phyloP scores from a whole-genome alignment of 805 yeast genomes.

The Lachancea thermotolerans region DNA sequence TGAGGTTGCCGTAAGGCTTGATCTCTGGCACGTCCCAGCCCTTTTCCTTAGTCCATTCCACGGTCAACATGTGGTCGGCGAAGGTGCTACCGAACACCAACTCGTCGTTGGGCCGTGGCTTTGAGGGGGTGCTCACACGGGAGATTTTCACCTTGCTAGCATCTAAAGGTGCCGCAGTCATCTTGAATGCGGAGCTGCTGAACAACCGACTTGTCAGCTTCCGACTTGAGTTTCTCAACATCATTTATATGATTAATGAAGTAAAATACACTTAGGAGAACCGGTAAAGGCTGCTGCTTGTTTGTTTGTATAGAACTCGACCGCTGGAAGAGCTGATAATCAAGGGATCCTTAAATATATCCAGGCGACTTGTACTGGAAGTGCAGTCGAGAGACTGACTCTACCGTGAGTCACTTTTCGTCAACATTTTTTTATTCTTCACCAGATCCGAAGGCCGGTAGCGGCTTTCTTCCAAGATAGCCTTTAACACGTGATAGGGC shows the following conservation, averaged over 20 bases:
- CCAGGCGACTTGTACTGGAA: not conserved
- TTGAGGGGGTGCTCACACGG: slow-evolving; percentile 44
- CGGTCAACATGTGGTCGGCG: slow-evolving; percentile 82
- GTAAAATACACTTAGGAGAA: not conserved
- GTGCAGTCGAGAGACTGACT: not conserved
- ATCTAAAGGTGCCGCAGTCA: slow-evolving; percentile 40
- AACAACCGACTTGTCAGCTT: slow-evolving; percentile 3
- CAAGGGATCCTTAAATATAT: not conserved
- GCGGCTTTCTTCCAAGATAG: not conserved
- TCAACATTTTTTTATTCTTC: not conserved
- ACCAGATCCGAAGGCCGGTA: not conserved
- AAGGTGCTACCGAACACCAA: slow-evolving; percentile 68
- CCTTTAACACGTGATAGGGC: too few species aligned
- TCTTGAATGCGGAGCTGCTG: slow-evolving; percentile 3
- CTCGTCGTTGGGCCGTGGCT: slow-evolving; percentile 51
- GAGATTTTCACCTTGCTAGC: slow-evolving; percentile 47
- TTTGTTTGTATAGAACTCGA: too few species aligned
- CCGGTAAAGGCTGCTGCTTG: too few species aligned
- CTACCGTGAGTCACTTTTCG: not conserved
- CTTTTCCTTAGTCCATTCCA: slow-evolving; percentile 66
- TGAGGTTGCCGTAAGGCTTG: slow-evolving; percentile 71
- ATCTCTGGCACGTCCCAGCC: slow-evolving; percentile 94
- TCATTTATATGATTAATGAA: not conserved
- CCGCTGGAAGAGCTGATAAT: too few species aligned
- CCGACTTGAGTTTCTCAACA: slow-evolving; percentile 4